Evolutionary conservation across 768 basidiomycete genomes (phyloP), one percentile per base, ranked within the genome.

Genomic region (Naganishia antarctica): DNA sequence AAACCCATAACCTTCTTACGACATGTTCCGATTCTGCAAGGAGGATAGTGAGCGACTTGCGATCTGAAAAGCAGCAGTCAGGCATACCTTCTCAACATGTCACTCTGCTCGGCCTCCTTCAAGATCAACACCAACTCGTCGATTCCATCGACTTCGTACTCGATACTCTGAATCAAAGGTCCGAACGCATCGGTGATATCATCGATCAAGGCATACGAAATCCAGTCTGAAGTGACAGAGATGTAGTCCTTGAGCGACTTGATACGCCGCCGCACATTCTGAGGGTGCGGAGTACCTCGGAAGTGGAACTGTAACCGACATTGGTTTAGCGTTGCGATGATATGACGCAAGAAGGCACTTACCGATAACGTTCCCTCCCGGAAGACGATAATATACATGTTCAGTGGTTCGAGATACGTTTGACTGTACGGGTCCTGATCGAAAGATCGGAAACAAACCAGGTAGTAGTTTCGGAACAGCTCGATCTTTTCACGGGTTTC

Each of bases 321-420:
- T 18, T 26, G 26, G 41, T 40, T 63, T 23, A 57, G 62, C 5
- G 12, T 37, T 1, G 21, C 16, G 15, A n/a, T 12, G 9, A 15
- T 7, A 49, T 4, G 34, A 40, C 12, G 31, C 9, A 28, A 26
- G 37, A 25, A 40, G 37, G 53, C 15, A 82, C 87, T 72, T 71
- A 96, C 93, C 9, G 91, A 96, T 51, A 98, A 81, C 1, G 86
- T 97, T 18, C 96, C 96, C 76, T 98, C 96, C 25, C 94, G 84
- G 80, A 99, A 97, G 51, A 99, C 96, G 70, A 98, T 89, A 70
- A 99, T 94, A 79, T 99, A 99, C 94, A 97, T 98, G 79, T 99
- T 99, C 68, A 98, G 82, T 16, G 96, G 96, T 76, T 99, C 94
- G 48, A 99, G 86, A 77, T 98, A 87, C 1, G 92, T 98, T 18